These are phyloP conservation scores for Penicillium sp. DNA, from an alignment of 2,329 filamentous ascomycete genomes.

Conservation along the genomic window DNA sequence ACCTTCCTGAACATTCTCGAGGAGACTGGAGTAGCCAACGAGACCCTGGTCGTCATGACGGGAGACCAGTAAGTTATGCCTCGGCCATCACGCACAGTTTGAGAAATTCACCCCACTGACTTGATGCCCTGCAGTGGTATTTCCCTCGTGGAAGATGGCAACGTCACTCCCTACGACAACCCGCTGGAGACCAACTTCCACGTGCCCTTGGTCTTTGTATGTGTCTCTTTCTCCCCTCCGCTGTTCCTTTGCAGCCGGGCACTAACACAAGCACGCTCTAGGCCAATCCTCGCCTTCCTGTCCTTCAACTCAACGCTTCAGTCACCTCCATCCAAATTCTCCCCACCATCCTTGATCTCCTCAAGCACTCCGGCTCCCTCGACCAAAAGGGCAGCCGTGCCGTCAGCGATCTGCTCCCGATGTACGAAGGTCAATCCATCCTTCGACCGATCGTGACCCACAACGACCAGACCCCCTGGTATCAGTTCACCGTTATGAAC, in stretches of 20 bases:
- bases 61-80: slow-evolving; percentile 21
- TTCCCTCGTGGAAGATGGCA: slow-evolving; percentile 23
- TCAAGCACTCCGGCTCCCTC: slow-evolving; percentile 39
- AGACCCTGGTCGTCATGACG: slow-evolving; percentile 26
- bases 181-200: slow-evolving; percentile 23
- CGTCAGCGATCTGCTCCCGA: slow-evolving; percentile 37
- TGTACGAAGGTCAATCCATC: slow-evolving; percentile 46
- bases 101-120: too few species aligned
- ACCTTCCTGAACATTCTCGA: slow-evolving; percentile 22
- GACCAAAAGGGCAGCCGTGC: slow-evolving; percentile 27
- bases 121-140: slow-evolving; percentile 14
- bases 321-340: slow-evolving; percentile 33
- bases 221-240: neutral
- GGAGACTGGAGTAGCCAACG: slow-evolving; percentile 24
- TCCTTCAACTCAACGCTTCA: slow-evolving; percentile 17
- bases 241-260: too few species aligned
- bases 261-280: neutral
- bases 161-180: slow-evolving; percentile 24
- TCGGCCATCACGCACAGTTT: too few species aligned
- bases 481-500: slow-evolving; percentile 34
- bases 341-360: slow-evolving; percentile 44
- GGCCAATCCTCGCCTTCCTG: slow-evolving; percentile 22
- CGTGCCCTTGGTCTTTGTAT: slow-evolving; percentile 20
- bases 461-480: slow-evolving; percentile 29
- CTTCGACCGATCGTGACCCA: slow-evolving; percentile 36